phyloP scores from a whole-genome alignment of 352 stramenopile genomes.

The Phytophthora multivora region DNA sequence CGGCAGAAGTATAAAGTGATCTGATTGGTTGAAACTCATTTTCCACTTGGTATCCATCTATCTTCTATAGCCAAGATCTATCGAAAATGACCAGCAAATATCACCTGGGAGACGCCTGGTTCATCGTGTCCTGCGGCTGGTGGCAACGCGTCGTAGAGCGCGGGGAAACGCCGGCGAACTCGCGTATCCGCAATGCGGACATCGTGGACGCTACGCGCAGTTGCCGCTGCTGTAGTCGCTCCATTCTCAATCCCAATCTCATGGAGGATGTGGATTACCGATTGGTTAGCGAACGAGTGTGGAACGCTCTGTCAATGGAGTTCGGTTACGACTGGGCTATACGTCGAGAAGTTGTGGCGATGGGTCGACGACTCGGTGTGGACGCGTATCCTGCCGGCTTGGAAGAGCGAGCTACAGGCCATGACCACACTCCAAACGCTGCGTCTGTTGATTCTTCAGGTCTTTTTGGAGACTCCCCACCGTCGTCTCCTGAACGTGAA shows the following conservation, averaged over 20 bases:
- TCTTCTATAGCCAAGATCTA: neutral
- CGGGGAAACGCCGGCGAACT: slow-evolving; percentile 12
- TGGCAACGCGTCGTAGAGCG: slow-evolving; percentile 46
- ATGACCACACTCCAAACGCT: slow-evolving; percentile 13
- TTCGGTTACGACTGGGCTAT: slow-evolving; percentile 75
- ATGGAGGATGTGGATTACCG: slow-evolving; percentile 64
- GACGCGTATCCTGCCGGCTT: slow-evolving; percentile 64
- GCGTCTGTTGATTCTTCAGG: neutral
- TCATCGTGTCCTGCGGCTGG: slow-evolving; percentile 56
- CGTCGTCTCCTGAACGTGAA: slow-evolving; percentile 48
- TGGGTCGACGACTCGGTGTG: slow-evolving; percentile 41
- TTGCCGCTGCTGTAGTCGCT: slow-evolving; percentile 47
- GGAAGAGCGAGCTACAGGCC: slow-evolving; percentile 29
- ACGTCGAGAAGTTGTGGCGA: slow-evolving; percentile 49
- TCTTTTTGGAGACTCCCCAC: slow-evolving; percentile 13
- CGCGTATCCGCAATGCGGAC: slow-evolving; percentile 42
- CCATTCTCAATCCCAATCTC: slow-evolving; percentile 50
- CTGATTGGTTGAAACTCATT: neutral
- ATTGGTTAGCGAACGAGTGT: slow-evolving; percentile 70
- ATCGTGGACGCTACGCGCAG: slow-evolving; percentile 56
- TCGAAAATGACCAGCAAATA: slow-evolving; percentile 30
- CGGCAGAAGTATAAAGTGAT: neutral
- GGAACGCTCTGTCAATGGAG: slow-evolving; percentile 57
- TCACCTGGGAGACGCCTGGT: slow-evolving; percentile 59
- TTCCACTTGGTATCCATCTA: too few species aligned